Conservation (phyloP, 2,329 filamentous ascomycete species). For the Biscogniauxia mediterranea region DNA sequence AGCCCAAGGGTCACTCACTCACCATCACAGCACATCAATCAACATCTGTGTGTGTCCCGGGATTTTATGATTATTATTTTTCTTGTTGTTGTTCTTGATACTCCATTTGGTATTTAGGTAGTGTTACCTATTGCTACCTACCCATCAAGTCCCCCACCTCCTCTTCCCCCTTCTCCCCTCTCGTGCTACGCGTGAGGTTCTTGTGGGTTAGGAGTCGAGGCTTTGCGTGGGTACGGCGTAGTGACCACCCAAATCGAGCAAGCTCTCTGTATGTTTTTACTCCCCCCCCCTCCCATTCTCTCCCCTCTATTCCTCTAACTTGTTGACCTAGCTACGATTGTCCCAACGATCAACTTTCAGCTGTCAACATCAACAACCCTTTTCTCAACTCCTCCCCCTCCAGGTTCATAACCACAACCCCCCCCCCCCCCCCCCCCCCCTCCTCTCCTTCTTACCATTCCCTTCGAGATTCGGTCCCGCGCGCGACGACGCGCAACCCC, state of each 20-base stretch:
- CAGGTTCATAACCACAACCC: too few relatives aligned
- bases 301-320: background rate
- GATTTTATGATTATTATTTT: background rate
- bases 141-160: background rate
- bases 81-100: too few relatives aligned
- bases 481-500: constrained; percentile 37
- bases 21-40: too few relatives aligned
- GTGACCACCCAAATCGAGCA: background rate
- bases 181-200: background rate
- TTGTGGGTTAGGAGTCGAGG: background rate
- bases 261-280: background rate
- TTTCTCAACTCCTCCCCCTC: background rate
- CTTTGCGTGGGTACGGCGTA: constrained; percentile 1
- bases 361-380: constrained; percentile 5
- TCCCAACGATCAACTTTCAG: constrained; percentile 1
- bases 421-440: background rate
- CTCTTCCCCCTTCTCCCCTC: too few relatives aligned
- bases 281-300: background rate
- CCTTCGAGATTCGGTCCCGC: constrained; percentile 27
- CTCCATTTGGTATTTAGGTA: background rate
- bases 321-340: too few relatives aligned
- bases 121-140: background rate
- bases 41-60: too few relatives aligned
- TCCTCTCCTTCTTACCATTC: background rate
- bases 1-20: too few relatives aligned